Base-by-base conservation (phyloP, 2,329 filamentous ascomycete species). In the Apiospora pterosperma region DNA sequence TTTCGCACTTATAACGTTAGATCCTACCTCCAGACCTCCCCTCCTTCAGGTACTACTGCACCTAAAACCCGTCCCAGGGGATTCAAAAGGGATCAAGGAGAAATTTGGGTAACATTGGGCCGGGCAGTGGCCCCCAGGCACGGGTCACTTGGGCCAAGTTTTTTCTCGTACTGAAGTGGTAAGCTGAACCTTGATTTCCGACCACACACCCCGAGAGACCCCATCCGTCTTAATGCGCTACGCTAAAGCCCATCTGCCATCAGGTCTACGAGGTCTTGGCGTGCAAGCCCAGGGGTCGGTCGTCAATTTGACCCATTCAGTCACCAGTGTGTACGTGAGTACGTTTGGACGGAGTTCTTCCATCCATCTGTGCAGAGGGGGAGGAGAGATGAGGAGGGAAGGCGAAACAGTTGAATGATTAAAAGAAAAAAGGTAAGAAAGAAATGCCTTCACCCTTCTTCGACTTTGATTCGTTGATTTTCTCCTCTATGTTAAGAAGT, bases 101-200 rank as follows among this genome's bases (percentile, higher is more conserved):
- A 62, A 61, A 65, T 63, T 65, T 63, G 64, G 62, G 64, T 62
- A 62, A 59, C 64, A 65, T 65, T 63, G 64, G 64, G 16, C 38
- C 61, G 34, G 36, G 25, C 44, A 62, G 64, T 65, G 64, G 64
- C 52, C 36, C 62, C 28, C 19, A 39, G 60, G 60, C 61, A 44
- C 55, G 61, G 61, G 59, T 63, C 64, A 55, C 36, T 23, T 61
- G 36, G 64, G 52, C 64, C 64, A 65, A 63, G 64, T 62, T 62
- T 55, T 55, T 59, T 44, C 64, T 65, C 61, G 64, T 58, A 34
- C 61, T 31, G 60, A 60, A 42, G 42, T 65, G 64, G 60, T 62
- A 62, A 62, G 60, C 60, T 42, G 60, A 62, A 48, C 60, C 60
- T 62, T 62, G 60, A 34, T 62, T 62, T 62, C 25, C 48, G 48